Conservation (phyloP, 768 basidiomycete species). For the Russula emetica region DNA sequence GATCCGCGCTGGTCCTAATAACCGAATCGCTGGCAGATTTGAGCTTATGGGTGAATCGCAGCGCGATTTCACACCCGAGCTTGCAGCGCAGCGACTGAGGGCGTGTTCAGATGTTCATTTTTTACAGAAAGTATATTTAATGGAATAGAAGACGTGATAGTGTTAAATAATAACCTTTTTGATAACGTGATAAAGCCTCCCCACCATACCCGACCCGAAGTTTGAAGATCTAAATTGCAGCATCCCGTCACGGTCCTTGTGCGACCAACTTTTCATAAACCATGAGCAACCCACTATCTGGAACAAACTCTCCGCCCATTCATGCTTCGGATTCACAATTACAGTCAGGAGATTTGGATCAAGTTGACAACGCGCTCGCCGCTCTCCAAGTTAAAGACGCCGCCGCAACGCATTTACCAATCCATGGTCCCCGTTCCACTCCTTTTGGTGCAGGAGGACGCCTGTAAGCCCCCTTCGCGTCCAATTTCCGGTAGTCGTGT, state of each 20-base stretch:
- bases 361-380: slow-evolving; percentile 9
- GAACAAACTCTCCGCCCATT: slow-evolving; percentile 4
- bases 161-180: not conserved
- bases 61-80: slow-evolving; percentile 84
- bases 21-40: slow-evolving; percentile 46
- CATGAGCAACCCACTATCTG: slow-evolving; percentile 9
- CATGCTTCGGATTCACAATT: not conserved
- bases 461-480: slow-evolving; percentile 45
- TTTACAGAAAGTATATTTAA: slow-evolving; percentile 29
- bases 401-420: not conserved
- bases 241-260: not conserved
- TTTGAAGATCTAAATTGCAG: not conserved
- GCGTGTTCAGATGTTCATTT: slow-evolving; percentile 60
- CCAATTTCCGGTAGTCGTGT: not conserved
- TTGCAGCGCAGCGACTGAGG: slow-evolving; percentile 68
- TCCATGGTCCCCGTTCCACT: slow-evolving; percentile 8
- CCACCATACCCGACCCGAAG: too few species aligned
- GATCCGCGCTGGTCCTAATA: not conserved
- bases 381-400: slow-evolving; percentile 12
- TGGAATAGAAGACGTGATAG: not conserved
- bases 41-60: slow-evolving; percentile 91
- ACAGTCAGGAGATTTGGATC: slow-evolving; percentile 13
- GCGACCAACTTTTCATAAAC: not conserved
- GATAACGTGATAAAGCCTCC: not conserved
- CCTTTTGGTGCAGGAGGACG: slow-evolving; percentile 71